Evolutionary conservation across 2,329 filamentous ascomycete genomes (phyloP).

Genomic region (Trichoderma oligosporum): DNA sequence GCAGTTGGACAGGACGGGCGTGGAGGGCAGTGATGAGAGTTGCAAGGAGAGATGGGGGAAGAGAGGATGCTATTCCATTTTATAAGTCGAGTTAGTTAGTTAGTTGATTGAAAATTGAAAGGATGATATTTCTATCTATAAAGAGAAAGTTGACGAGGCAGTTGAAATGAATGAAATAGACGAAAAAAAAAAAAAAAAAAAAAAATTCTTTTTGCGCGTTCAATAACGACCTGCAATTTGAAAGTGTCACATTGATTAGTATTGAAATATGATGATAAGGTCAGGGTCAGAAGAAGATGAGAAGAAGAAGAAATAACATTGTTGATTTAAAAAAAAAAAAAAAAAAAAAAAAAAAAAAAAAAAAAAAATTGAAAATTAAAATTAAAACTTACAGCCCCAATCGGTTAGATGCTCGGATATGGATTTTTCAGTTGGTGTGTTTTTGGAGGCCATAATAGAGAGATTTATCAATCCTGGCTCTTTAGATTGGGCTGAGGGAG

Average conservation of each 20-base stretch:
- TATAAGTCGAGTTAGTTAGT: not conserved
- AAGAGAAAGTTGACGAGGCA: no score
- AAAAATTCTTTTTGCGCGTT: no score
- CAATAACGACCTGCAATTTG: no score
- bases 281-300: no score
- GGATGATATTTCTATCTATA: no score
- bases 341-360: no score
- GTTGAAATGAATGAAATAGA: no score
- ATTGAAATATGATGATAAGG: no score
- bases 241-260: no score
- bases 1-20: slow-evolving; percentile 48
- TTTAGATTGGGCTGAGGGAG: not conserved
- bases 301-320: no score
- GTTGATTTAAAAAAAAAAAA: no score
- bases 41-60: slow-evolving; percentile 53
- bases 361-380: slow-evolving; percentile 9
- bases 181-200: no score
- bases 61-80: slow-evolving; percentile 43
- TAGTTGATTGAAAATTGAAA: not conserved
- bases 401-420: slow-evolving; percentile 17
- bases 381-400: slow-evolving; percentile 20
- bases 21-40: slow-evolving; percentile 56
- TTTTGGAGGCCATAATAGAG: not conserved
- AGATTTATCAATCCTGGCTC: not conserved
- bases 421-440: slow-evolving; percentile 1